Conservation (phyloP, 2,329 filamentous ascomycete species). For the Allantophomopsis cytisporea region DNA sequence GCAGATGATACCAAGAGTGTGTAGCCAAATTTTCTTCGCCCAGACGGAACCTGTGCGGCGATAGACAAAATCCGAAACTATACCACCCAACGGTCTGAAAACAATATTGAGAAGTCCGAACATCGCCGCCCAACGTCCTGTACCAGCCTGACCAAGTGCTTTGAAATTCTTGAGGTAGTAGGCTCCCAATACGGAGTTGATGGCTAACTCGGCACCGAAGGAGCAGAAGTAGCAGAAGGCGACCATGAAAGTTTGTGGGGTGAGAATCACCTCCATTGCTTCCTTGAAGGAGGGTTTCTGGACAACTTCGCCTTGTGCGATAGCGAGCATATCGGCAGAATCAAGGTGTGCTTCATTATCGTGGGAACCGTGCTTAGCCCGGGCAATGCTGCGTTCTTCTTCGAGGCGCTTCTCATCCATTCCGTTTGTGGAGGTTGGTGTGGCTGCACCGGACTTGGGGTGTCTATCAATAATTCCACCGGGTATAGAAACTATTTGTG, state of each 20-base stretch:
- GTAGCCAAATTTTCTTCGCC: conserved; percentile 50
- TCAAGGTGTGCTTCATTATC: conserved; percentile 30
- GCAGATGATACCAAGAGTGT: conserved; percentile 37
- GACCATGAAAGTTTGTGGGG: conserved; percentile 40
- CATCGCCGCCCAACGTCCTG: conserved; percentile 49
- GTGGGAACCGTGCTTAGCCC: conserved; percentile 17
- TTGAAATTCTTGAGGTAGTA: conserved; percentile 50
- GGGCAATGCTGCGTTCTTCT: conserved; percentile 19
- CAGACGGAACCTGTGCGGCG: conserved; percentile 33
- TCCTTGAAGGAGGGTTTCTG: conserved; percentile 41
- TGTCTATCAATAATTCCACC: conserved; percentile 30
- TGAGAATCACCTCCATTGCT: conserved; percentile 29
- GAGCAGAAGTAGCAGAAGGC: conserved; percentile 46
- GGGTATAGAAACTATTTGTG: conserved; percentile 35
- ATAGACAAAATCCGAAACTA: conserved; percentile 29
- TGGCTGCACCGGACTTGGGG: conserved; percentile 9
- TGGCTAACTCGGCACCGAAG: conserved; percentile 47
- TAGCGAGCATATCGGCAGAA: conserved; percentile 34
- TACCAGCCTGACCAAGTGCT: conserved; percentile 36
- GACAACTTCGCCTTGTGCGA: conserved; percentile 36
- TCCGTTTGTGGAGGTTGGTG: conserved; percentile 3
- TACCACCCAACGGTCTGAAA: conserved; percentile 52
- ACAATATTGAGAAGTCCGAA: conserved; percentile 63
- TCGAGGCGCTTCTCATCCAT: conserved; percentile 14
- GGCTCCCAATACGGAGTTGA: conserved; percentile 43